Base-by-base conservation (phyloP, 441 rosid genomes). In the Melastoma candidum region DNA sequence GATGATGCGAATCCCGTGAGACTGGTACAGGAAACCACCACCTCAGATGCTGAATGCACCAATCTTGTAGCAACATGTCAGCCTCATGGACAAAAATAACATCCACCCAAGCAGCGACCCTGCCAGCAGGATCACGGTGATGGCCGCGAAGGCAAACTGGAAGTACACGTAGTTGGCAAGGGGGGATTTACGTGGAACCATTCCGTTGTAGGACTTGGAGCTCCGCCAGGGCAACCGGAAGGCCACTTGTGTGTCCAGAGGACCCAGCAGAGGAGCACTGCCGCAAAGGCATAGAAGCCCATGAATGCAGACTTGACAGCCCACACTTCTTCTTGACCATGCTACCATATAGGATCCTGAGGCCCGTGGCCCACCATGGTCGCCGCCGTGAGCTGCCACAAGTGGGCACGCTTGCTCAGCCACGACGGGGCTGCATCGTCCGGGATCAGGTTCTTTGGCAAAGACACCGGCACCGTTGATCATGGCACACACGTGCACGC, bases 101-200 rank as follows among this genome's bases (percentile, higher is more conserved):
- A 80, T 80, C 90, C 90, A 71, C 62, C 90, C 90, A 9, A 83
- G 78, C 61, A 80, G 44, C 8, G 86, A 73, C 2, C 86, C 90
- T 2, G 74, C 81, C 0, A 80, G 59, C 60, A 83, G 56, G 6
- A 78, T 58, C 17, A 80, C 73, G 1, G 90, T 78, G 45, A 83
- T 78, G 7, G 87, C 87, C n/a, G 90, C 87, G 51, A 83, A 83
- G 12, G 72, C 77, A n/a, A 83, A 83, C 52, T 83, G 76, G 60
- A 57, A 80, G 24, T 74, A 63, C 45, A 78, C 80, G 51, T 11
- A 63, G 56, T 79, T 80, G 0, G 80, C 80, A 48, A 1, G 46
- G 22, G 0, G 87, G 80, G 25, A 79, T 62, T 1, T 0, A 11
- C 10, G 43, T 49, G 44, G 0, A 0, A 0, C 0, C 43, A 1